Evolutionary conservation across 2,329 filamentous ascomycete genomes (phyloP), one percentile per base, ranked within the genome.

Genomic region (Raffaelea ambrosiae): DNA sequence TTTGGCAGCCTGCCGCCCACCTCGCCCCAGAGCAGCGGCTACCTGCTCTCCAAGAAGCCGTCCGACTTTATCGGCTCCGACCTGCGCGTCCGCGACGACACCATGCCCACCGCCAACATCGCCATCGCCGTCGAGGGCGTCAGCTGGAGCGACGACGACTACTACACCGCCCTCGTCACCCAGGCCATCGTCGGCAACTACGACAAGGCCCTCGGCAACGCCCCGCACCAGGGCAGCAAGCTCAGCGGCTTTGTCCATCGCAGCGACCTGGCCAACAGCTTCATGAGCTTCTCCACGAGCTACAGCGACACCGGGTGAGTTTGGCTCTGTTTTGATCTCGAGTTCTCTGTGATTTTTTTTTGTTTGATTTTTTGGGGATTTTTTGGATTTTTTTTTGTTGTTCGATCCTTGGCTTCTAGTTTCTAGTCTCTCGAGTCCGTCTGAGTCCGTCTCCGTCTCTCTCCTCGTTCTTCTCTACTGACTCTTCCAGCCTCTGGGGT

Each of bases 201-300:
- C 83, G 93, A 98, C 76, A 93, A 93, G 73, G 87, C 93, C 59
- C 91, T 97, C 83, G 93, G 94, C 65, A 95, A 93, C 71, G 93
- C 93, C 51, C 85, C 90, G 57, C 93, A 96, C 76, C 85, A 96
- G 65, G 93, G 94, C 62, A 95, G 89, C 86, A 96, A 94, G 80
- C 88, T 98, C 61, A 95, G 88, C 76, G 83, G 85, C 57, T 88
- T 93, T 63, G 84, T 98, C 58, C 87, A 94, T 78, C 84, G 95
- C 72, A 82, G 97, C 73, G 84, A 90, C 68, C 81, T 98, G 54
- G 93, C 93, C 70, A 98, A 95, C 77, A 96, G 90, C 81, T 98
- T 96, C 80, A 98, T 98, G 94, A 95, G 88, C 76, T 98, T 98
- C 76, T 96, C 90, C 57, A 98, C 93, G 58, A 95, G 88, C 78